phyloP scores from a whole-genome alignment of 2,329 filamentous ascomycete species.

The Geosmithia flava region DNA sequence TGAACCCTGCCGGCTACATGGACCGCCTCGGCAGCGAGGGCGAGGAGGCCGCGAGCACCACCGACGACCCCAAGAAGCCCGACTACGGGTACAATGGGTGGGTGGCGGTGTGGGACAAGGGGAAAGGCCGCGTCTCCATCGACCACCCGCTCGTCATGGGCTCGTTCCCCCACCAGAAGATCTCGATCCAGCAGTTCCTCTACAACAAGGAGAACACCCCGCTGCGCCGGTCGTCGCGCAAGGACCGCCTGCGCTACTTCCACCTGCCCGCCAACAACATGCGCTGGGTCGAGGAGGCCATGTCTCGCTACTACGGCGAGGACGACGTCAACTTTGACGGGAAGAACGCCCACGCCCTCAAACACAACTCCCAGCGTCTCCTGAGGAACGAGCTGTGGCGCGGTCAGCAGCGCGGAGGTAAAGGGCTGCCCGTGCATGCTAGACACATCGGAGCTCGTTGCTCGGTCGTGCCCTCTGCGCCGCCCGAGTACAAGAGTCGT shows the following conservation, averaged over 20 bases:
- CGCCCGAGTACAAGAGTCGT: background rate
- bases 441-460: constrained; percentile 7
- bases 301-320: constrained; percentile 9
- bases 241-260: constrained; percentile 10
- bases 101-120: constrained; percentile 7
- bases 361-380: constrained; percentile 7
- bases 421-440: constrained; percentile 5
- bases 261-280: constrained; percentile 15
- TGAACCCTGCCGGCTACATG: constrained; percentile 6
- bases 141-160: constrained; percentile 7
- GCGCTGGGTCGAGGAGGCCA: constrained; percentile 13
- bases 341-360: constrained; percentile 3
- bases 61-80: constrained; percentile 5
- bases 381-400: constrained; percentile 8
- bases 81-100: constrained; percentile 9
- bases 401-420: constrained; percentile 6
- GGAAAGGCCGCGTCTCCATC: constrained; percentile 4
- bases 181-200: constrained; percentile 9
- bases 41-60: background rate
- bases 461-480: constrained; percentile 6
- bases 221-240: constrained; percentile 6
- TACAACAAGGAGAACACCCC: constrained; percentile 9
- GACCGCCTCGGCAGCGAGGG: constrained; percentile 2
- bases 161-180: constrained; percentile 9
- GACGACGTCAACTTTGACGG: constrained; percentile 6